Base-by-base conservation (phyloP, 139 green algal genomes). In the Yamagishiella unicocca region DNA sequence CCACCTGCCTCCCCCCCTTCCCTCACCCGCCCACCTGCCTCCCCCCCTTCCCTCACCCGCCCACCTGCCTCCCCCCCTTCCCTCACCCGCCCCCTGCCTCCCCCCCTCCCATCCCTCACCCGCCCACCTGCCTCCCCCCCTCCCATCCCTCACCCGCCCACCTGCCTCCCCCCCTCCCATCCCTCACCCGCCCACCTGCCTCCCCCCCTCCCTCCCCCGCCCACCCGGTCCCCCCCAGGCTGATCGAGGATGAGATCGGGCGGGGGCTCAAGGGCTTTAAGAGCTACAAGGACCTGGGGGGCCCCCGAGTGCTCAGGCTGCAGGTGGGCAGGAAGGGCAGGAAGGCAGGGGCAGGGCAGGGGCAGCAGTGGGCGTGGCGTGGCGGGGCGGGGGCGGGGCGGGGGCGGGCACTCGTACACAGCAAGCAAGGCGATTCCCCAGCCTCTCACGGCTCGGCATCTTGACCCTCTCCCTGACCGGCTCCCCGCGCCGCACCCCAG, bases 231-330 rank as follows among this genome's bases (percentile, higher is more conserved):
- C 33, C 37, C 38, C 22, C 42, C 77, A 84, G 77, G 77, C 40
- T 55, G 19, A 42, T 87, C 5, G 66, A 78, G 45, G 81, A 87
- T 7, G 81, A 87, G 66, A 79, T 87, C 2, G 24, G 1, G 10
- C 61, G 81, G 8, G 27, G 81, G 43, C 66, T 87, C 27, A 54
- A 53, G 66, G 38, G 38, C 31, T 87, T 77, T 21, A 67, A 68
- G 66, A n/a, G 31, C 31, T 79, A 35, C 38, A 53, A 54, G 43
- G 81, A 87, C 35, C 40, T 87, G 45, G 81, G 81, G 0, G 64
- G 64, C 10, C 64, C 64, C 17, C 31, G 66, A 9, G 33, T 87
- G 64, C 43, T 87, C 27, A 70, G 81, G 35, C 62, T 87, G 81
- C 81, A 87, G 81, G 81, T 87, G 81, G 22, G 81, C 35, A 37